Evolutionary conservation across 495 filamentous ascomycete genomes (phyloP).

Genomic region (Pyrenopolyporus hunteri): DNA sequence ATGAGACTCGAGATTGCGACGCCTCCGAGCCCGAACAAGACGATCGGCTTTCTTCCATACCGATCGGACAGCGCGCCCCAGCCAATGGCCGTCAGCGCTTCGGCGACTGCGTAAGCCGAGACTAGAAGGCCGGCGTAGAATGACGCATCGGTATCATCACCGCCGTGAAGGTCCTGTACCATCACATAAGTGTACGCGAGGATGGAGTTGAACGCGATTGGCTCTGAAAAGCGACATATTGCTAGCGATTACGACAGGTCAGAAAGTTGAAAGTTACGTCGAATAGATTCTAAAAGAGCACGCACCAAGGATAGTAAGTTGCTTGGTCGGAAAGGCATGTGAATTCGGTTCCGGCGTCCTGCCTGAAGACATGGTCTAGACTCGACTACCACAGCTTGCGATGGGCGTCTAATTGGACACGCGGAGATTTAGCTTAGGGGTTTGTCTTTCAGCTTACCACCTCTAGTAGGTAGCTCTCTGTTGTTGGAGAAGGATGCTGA

Average conservation of each 20-base stretch:
- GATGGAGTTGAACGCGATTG: constrained; percentile 96
- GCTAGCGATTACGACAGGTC: constrained; percentile 56
- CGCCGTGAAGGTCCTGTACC: constrained; percentile 77
- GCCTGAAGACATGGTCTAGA: constrained; percentile 31
- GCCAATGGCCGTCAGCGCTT: constrained; percentile 78
- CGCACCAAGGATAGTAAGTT: constrained; percentile 45
- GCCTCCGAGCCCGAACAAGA: constrained; percentile 78
- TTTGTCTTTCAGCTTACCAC: constrained; percentile 2
- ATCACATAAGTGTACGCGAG: constrained; percentile 94
- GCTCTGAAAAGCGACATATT: constrained; percentile 87
- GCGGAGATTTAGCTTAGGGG: neutral
- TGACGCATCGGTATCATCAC: constrained; percentile 72
- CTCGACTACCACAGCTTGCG: neutral
- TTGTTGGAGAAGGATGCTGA: constrained; percentile 34
- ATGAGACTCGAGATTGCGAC: constrained; percentile 86
- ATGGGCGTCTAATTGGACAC: constrained; percentile 2
- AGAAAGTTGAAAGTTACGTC: neutral
- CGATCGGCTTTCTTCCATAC: constrained; percentile 81
- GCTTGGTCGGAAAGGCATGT: constrained; percentile 42
- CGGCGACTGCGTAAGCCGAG: constrained; percentile 85
- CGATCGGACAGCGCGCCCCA: constrained; percentile 86
- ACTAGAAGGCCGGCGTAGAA: constrained; percentile 89
- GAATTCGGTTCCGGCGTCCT: constrained; percentile 19
- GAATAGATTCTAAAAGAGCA: neutral
- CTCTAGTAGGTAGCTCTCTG: constrained; percentile 6